Evolutionary conservation across 2,329 filamentous ascomycete genomes (phyloP), one percentile per base, ranked within the genome.

Genomic region (Incumbomyces delicatus): DNA sequence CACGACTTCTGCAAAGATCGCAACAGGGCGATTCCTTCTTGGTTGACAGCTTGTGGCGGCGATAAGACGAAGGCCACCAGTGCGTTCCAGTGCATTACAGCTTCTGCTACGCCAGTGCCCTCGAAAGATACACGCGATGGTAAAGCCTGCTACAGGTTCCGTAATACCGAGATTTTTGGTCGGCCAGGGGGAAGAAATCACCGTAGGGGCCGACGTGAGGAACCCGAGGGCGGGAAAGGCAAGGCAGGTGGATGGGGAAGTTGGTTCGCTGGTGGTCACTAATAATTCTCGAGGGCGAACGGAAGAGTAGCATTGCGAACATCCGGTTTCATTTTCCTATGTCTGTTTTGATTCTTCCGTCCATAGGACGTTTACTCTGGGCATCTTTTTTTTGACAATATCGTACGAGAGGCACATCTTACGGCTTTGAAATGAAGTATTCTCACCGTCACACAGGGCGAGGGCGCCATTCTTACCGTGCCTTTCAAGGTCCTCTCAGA

Each of bases 51-150:
- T 17, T 45, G 42, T 17, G 14, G 27, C 7, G 34, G 34, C n/a
- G 34, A 38, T 10, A 29, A 27, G 18, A 16, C 12, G 6, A 29
- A 31, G 18, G 33, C 38, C 8, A 38, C 18, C 8, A 36, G 30
- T 29, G 42, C 42, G 12, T 45, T 37, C 33, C 42, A 45, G 33
- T 45, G 42, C 30, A 30, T 45, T 13, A 45, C 42, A 10, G 42
- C 34, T 5, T 37, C 31, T 30, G 42, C 42, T n/a, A 45, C 42
- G 11, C 42, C 34, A 17, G 33, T 30, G 3, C 18, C 42, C 12
- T 30, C 6, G 12, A 18, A n/a, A 10, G 33, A n/a, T 17, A 16
- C 12, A n/a, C 18, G 13, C 6, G 27, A 16, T 16, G 41, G 31
- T 10, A n/a, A 16, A 35, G 8, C n/a, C 27, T 45, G 42, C 33